A percentile compares a stretch with the other conserved stretches of the same genome.
phyloP scores from a whole-genome alignment of 2,329 filamentous ascomycete species.

The Sporothrix pseudoabietina region DNA sequence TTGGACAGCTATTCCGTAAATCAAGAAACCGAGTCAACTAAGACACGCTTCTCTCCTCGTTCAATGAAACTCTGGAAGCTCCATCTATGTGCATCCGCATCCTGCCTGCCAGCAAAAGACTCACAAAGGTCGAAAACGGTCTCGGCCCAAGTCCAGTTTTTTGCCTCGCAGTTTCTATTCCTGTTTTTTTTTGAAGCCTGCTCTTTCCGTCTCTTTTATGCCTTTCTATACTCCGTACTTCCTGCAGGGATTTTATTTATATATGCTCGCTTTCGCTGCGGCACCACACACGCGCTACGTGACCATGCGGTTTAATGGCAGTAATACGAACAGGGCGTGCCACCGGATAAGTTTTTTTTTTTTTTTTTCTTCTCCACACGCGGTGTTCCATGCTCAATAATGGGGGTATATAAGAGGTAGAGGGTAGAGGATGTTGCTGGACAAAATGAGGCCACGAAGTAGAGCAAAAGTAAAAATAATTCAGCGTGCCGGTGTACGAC shows the following conservation, averaged over 20 bases:
- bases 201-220: neutral
- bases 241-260: neutral
- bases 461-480: neutral
- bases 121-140: neutral
- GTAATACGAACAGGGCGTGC: neutral
- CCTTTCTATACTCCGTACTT: neutral
- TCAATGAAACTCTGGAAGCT: neutral
- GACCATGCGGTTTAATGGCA: neutral
- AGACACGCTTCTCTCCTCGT: neutral
- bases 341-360: neutral
- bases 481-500: neutral
- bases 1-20: neutral
- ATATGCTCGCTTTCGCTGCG: neutral
- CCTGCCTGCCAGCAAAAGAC: neutral
- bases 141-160: neutral
- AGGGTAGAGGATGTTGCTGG: neutral
- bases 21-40: neutral
- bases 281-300: neutral
- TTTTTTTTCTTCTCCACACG: neutral
- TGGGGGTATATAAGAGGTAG: neutral
- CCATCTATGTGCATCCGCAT: neutral
- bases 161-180: constrained; percentile 15
- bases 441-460: neutral
- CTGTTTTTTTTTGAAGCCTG: constrained; percentile 10
- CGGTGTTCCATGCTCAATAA: neutral